Evolutionary conservation across 2,329 filamentous ascomycete species (phyloP), one percentile per base, ranked within the genome.

Genomic region (Diaporthe ilicicola): DNA sequence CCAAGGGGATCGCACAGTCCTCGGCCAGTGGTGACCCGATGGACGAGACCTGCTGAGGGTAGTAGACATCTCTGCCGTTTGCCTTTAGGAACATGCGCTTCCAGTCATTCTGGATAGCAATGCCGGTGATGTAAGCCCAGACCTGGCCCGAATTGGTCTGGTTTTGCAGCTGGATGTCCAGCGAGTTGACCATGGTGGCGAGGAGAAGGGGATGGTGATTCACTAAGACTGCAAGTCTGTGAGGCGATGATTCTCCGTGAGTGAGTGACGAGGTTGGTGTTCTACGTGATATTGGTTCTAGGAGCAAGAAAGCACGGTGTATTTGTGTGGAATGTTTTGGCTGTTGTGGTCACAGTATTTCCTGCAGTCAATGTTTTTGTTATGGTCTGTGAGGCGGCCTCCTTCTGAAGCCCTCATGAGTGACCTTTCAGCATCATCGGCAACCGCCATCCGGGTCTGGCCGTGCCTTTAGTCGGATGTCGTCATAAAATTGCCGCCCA

Each of bases 71-170:
- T 73, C 85, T 85, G 76, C 86, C 85, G 62, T 88, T 85, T 73
- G 80, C 75, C 67, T 79, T 78, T 72, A 84, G 74, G 34, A 84
- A 76, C 62, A 81, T 80, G n/a, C 81, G 81, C 61, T 77, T 75
- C 32, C 77, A 76, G 69, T 76, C 75, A 67, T 80, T 75, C 56
- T 89, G 85, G 39, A 91, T 80, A 1, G 89, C 88, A 29, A 85
- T 84, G 13, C 90, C 90, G 4, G 89, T 93, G 77, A 93, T 88
- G 78, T 91, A 92, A 48, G 89, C 90, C 74, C 86, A 91, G 10
- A 91, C 86, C 27, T 82, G 85, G 70, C 79, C 81, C 3, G 86
- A 89, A 56, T 77, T 80, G 22, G 87, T 88, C 71, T 84, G 83
- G 77, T 92, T 92, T 72, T 85, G 82, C 7, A 92, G 79, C 13